Percentiles rank a stretch among this genome's conserved stretches.
Conservation (phyloP, 768 basidiomycete species). For the Hortiboletus flavorubellus region DNA sequence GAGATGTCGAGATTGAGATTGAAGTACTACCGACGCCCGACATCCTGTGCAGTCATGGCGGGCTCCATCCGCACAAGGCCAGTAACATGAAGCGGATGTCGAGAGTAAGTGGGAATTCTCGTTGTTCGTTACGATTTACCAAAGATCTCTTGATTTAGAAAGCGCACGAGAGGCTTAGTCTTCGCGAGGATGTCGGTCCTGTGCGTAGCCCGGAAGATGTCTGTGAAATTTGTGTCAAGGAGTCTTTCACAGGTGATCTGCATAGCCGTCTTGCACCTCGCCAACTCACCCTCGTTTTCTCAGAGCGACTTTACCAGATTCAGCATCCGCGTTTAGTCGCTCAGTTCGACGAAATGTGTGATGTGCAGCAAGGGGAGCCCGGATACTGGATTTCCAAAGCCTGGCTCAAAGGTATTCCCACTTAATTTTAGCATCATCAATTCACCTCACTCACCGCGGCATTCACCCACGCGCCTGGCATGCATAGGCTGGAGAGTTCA, state of each 20-base stretch:
- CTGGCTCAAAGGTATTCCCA: constrained; percentile 67
- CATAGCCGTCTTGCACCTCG: background rate
- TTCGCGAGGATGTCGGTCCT: constrained; percentile 48
- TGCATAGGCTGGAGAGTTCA: constrained; percentile 65
- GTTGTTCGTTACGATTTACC: background rate
- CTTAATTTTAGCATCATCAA: constrained; percentile 7
- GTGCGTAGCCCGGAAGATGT: constrained; percentile 47
- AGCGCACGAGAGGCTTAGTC: constrained; percentile 25
- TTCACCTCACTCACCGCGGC: constrained; percentile 9
- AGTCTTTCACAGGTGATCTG: constrained; percentile 53
- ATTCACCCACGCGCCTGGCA: constrained; percentile 6
- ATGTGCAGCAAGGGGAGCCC: constrained; percentile 38
- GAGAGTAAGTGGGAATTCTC: constrained; percentile 36
- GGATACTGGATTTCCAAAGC: constrained; percentile 74
- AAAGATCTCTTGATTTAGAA: constrained; percentile 7
- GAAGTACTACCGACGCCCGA: constrained; percentile 36
- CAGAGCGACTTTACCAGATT: constrained; percentile 67
- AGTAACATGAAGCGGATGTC: constrained; percentile 66
- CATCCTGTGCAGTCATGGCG: constrained; percentile 61
- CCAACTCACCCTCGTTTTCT: background rate
- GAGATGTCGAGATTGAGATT: constrained; percentile 20
- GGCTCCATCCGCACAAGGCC: constrained; percentile 58
- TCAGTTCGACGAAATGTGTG: constrained; percentile 53
- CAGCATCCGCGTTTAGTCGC: constrained; percentile 63
- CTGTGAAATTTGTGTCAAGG: constrained; percentile 57